Evolutionary conservation across 306 rosid genomes (phyloP).

Genomic region (Medicago truncatula): DNA sequence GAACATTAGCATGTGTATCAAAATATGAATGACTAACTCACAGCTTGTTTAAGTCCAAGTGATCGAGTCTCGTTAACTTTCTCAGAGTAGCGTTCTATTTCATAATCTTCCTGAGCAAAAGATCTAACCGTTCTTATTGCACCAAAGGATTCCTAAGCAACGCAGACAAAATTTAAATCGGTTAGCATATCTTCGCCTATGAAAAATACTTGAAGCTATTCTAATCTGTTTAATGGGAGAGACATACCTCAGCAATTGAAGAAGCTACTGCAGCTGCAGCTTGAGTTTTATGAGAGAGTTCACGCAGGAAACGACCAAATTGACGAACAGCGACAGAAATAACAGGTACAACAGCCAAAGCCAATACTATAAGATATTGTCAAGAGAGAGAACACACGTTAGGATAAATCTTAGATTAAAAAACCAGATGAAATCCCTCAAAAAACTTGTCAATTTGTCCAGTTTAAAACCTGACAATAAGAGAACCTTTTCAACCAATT

Average conservation of each 20-base stretch:
- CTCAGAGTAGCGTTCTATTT: slow-evolving; percentile 70
- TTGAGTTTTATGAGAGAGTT: slow-evolving; percentile 83
- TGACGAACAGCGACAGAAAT: slow-evolving; percentile 76
- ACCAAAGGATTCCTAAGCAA: slow-evolving; percentile 80
- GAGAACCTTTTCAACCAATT: neutral
- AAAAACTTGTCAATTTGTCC: neutral
- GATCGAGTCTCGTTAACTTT: slow-evolving; percentile 74
- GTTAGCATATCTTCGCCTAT: slow-evolving; percentile 13
- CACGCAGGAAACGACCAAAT: slow-evolving; percentile 84
- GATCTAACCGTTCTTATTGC: slow-evolving; percentile 84
- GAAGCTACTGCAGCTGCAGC: slow-evolving; percentile 87
- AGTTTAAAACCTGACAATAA: neutral
- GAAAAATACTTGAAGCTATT: neutral
- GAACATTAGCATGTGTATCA: slow-evolving; percentile 22
- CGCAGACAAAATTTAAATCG: slow-evolving; percentile 25
- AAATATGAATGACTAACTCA: slow-evolving; percentile 50
- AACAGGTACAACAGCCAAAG: slow-evolving; percentile 77
- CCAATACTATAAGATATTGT: slow-evolving; percentile 57
- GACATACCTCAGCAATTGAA: slow-evolving; percentile 78
- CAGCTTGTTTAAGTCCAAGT: slow-evolving; percentile 84
- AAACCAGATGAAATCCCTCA: neutral
- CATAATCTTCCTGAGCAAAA: slow-evolving; percentile 77
- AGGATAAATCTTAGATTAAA: slow-evolving; percentile 30
- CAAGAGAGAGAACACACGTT: slow-evolving; percentile 14
- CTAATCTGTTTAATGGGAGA: slow-evolving; percentile 12